phyloP scores from a whole-genome alignment of 163 green algal genomes.

The Volvox carteri region DNA sequence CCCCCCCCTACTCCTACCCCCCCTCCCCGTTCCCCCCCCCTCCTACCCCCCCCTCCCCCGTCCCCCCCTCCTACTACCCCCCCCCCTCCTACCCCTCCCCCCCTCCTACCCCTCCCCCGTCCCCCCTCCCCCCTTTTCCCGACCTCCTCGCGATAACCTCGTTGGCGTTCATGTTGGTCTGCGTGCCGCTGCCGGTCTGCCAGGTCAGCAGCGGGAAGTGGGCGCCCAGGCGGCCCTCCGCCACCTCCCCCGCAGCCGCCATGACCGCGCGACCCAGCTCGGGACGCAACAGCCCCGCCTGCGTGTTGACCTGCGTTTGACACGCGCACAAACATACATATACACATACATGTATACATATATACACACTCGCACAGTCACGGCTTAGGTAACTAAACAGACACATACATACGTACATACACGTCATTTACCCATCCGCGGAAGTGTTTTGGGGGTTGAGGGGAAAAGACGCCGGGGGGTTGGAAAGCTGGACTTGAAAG shows the following conservation, averaged over 20 bases:
- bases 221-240: constrained; percentile 89
- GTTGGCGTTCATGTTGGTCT: constrained; percentile 99
- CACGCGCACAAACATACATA: not conserved
- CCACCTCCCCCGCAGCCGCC: constrained; percentile 68
- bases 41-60: not conserved
- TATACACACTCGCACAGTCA: no score
- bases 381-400: no score
- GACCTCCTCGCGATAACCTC: constrained; percentile 80
- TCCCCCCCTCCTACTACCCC: not conserved
- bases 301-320: constrained; percentile 87
- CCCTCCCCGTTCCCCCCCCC: no score
- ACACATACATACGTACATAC: no score
- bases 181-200: constrained; percentile 95
- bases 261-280: constrained; percentile 86
- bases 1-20: no score
- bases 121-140: not conserved
- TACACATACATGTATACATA: not conserved
- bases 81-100: not conserved
- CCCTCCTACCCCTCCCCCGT: not conserved
- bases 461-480: no score
- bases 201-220: constrained; percentile 96
- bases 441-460: no score
- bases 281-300: constrained; percentile 81
- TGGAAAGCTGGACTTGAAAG: no score
- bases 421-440: no score